Conservation (phyloP, 192 early-diverging fungal species). For the Mortierella hygrophila region DNA sequence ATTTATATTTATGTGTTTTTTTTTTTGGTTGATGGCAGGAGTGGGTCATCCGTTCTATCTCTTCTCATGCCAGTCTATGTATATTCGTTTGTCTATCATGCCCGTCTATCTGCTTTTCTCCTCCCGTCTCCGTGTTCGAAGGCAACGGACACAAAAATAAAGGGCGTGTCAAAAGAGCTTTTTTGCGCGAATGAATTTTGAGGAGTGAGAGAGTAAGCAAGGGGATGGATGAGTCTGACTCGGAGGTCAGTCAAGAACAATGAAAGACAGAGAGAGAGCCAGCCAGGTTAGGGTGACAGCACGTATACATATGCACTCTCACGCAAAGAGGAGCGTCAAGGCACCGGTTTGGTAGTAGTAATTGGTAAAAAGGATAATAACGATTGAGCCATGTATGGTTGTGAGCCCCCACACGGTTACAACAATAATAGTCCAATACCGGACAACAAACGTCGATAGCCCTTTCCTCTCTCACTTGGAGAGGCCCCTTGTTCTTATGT, state of each 20-base stretch:
- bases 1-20: not conserved
- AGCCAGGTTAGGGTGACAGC: not conserved
- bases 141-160: conserved; percentile 5
- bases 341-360: too few relatives aligned
- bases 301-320: not conserved
- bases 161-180: not conserved
- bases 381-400: too few relatives aligned
- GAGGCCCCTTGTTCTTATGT: not conserved
- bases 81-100: not conserved
- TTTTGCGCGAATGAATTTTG: not conserved
- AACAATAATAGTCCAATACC: not conserved
- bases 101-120: not conserved
- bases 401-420: too few relatives aligned
- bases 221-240: not conserved
- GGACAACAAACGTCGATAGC: not conserved
- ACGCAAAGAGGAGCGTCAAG: not conserved
- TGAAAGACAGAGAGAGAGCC: not conserved
- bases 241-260: not conserved
- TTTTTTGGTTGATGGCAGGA: not conserved
- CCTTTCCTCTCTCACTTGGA: not conserved
- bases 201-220: not conserved
- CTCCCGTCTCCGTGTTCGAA: not conserved
- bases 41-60: not conserved
- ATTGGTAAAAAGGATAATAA: too few relatives aligned
- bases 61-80: not conserved